Evolutionary conservation across 805 yeast genomes (phyloP).

Genomic region (Starmerella floricola): DNA sequence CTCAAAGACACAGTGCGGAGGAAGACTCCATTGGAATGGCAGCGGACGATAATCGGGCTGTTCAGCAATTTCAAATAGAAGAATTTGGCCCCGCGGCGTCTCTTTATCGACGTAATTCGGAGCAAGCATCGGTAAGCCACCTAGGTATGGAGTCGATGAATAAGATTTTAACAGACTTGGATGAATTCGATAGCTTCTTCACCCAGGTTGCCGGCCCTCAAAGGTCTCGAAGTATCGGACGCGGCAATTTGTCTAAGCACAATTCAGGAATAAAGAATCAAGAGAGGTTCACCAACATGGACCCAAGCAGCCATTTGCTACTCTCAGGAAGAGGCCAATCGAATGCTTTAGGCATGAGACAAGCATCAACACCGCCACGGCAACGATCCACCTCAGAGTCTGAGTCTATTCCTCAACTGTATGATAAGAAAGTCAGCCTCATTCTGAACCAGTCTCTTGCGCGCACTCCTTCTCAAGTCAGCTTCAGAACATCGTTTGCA

Average conservation of each 20-base stretch:
- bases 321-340: not conserved
- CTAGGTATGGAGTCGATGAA: slow-evolving; percentile 22
- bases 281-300: too few relatives aligned
- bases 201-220: slow-evolving; percentile 19
- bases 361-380: slow-evolving; percentile 3
- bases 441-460: slow-evolving; percentile 62
- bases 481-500: slow-evolving; percentile 64
- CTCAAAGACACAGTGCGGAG: slow-evolving; percentile 15
- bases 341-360: not conserved
- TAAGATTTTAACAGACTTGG: slow-evolving; percentile 23
- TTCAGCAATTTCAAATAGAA: slow-evolving; percentile 21
- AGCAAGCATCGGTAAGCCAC: slow-evolving; percentile 4
- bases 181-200: slow-evolving; percentile 24
- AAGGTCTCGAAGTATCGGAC: not conserved
- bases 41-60: not conserved
- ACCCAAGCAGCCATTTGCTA: too few relatives aligned
- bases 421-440: slow-evolving; percentile 68
- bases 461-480: slow-evolving; percentile 59
- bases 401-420: slow-evolving; percentile 46
- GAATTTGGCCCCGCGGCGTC: slow-evolving; percentile 20
- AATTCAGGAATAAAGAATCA: not conserved
- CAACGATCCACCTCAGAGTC: slow-evolving; percentile 14
- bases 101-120: slow-evolving; percentile 7
- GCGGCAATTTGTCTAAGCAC: not conserved
- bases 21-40: not conserved